Base-by-base conservation (phyloP, 2,329 filamentous ascomycete genomes). In the Aspergillus felis region DNA sequence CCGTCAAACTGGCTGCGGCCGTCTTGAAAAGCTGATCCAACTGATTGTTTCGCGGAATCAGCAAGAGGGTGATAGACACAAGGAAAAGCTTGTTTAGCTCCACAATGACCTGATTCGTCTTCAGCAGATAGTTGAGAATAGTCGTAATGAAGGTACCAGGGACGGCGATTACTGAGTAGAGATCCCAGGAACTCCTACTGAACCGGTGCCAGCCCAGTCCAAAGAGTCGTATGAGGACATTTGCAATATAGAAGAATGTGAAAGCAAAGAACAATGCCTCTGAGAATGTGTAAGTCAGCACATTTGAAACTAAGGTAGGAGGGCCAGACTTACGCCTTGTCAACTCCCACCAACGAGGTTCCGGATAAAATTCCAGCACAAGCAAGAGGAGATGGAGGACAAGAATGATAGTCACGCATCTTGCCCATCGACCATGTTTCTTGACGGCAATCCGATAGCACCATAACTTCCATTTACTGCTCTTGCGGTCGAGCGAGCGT, bases 21-120 rank as follows among this genome's bases (percentile, higher is more conserved):
- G 95, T 99, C 75, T 99, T 99, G 85, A 99, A 99, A 0, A 99
- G 85, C 72, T 99, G 94, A 71, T 99, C 95, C 24, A 99, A 83
- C 51, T 96, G 92, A 67, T 99, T 95, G 71, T 99, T 99, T 53
- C 95, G 86, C 1, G 94, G 94, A 60, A 99, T 99, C 35, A 99
- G 83, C 53, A 99, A 81, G 8, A 97, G 82, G 2, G 94, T 87
- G 55, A 97, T 89, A 8, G 91, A 88, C 22, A 97, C 94, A 32
- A 99, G 82, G 73, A 96, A 97, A 59, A 96, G 84, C 75, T 99
- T 99, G 79, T 97, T 92, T 32, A 97, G 77, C 75, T 92, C 90
- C 35, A 87, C 81, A 65, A 93, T 91, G n/a, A 82, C 77, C 52
- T 79, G 78, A 46, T 79, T 76, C 27, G 76, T 76, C 27, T 76